phyloP scores from a whole-genome alignment of 345 rosid genomes.

The Acer negundo region DNA sequence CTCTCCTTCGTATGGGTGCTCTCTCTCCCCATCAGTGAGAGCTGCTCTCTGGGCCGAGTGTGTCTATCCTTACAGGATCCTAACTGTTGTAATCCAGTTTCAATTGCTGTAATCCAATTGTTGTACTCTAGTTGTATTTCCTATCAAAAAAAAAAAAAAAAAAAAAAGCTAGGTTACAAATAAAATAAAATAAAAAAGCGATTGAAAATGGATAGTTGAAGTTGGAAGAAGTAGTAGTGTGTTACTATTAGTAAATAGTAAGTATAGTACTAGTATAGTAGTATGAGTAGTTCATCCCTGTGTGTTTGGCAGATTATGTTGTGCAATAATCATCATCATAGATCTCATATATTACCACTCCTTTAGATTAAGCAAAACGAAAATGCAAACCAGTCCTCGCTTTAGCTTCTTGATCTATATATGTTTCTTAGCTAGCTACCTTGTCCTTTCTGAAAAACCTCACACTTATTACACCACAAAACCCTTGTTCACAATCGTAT shows the following conservation, averaged over 20 bases:
- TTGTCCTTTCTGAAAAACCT: neutral
- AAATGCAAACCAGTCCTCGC: neutral
- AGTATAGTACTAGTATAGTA: conserved; percentile 16
- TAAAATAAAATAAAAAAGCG: neutral
- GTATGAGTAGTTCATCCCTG: conserved; percentile 12
- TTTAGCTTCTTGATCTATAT: neutral
- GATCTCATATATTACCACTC: conserved; percentile 4
- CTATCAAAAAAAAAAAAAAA: no score
- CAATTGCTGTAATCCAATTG: no score
- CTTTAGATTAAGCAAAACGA: neutral
- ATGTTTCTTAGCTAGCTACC: neutral
- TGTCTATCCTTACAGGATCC: no score
- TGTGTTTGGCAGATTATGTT: conserved; percentile 8
- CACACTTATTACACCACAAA: no score
- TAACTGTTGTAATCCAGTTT: no score
- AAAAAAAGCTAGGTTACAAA: no score
- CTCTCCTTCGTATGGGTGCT: no score
- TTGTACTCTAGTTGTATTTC: no score
- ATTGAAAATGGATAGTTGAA: neutral
- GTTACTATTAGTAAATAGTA: conserved; percentile 26
- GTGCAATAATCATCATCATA: conserved; percentile 7
- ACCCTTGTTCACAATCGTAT: neutral
- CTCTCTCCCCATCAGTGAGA: no score
- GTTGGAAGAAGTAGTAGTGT: neutral
- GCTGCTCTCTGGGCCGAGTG: no score